Percentiles rank a stretch among this genome's conserved stretches.
phyloP scores from a whole-genome alignment of 2,329 filamentous ascomycete species.

The Calonectria pteridis region DNA sequence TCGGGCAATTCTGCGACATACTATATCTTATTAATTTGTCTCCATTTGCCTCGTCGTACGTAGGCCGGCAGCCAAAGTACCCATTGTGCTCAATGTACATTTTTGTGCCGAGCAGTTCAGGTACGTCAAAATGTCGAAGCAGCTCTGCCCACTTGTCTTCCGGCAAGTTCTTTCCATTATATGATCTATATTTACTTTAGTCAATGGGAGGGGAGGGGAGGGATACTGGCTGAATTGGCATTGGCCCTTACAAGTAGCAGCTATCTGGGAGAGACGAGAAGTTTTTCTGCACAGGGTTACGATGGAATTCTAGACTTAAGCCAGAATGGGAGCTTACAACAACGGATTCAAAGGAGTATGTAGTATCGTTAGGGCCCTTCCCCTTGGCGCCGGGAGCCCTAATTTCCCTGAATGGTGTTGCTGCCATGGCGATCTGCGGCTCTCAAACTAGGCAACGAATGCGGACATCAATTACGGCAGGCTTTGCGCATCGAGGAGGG shows the following conservation, averaged over 20 bases:
- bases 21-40: neutral
- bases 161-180: neutral
- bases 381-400: neutral
- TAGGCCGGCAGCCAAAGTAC: slow-evolving; percentile 17
- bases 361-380: neutral
- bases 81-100: slow-evolving; percentile 8
- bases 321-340: neutral
- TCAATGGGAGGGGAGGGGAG: neutral
- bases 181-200: neutral
- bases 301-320: neutral
- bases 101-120: neutral
- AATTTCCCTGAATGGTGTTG: neutral
- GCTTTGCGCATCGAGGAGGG: neutral
- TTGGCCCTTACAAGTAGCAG: neutral
- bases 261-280: neutral
- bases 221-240: no score
- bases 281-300: neutral
- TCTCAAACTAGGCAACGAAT: neutral
- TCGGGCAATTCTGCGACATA: neutral
- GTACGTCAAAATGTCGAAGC: neutral
- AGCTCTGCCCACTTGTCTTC: neutral
- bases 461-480: no score
- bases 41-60: neutral
- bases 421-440: neutral
- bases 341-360: neutral